Evolutionary conservation across 345 rosid genomes (phyloP).

Genomic region (Lumnitzera littorea): DNA sequence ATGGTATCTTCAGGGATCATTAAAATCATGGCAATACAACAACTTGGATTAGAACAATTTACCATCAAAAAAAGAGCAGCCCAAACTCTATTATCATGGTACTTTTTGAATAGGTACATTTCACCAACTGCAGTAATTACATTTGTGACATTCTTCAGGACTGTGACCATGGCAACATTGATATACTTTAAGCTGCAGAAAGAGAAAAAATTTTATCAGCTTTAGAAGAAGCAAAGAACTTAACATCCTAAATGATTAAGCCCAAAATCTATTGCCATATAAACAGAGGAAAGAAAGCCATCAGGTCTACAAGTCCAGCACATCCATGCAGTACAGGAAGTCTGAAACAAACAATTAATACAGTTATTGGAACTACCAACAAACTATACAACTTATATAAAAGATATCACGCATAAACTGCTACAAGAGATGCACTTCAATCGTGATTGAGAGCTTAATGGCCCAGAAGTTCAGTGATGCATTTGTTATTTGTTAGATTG

Average conservation of each 20-base stretch:
- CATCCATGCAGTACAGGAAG: too few species aligned
- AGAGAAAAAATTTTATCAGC: constrained; percentile 4
- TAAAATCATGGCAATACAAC: too few species aligned
- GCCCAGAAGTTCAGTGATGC: too few species aligned
- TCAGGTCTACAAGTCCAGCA: too few species aligned
- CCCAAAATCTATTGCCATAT: too few species aligned
- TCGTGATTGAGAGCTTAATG: too few species aligned
- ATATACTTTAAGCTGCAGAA: constrained; percentile 84
- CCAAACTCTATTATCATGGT: constrained; percentile 94
- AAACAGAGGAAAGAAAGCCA: too few species aligned
- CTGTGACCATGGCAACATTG: constrained; percentile 99
- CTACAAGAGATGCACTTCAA: too few species aligned
- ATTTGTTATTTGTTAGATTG: too few species aligned
- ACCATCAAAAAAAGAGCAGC: constrained; percentile 96
- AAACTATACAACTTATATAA: background rate
- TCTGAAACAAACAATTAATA: too few species aligned
- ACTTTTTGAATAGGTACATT: constrained; percentile 89
- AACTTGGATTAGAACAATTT: constrained; percentile 11
- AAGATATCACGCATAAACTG: background rate
- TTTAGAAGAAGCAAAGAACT: background rate
- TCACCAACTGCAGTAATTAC: constrained; percentile 96
- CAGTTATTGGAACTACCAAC: background rate
- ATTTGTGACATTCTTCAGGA: constrained; percentile 94
- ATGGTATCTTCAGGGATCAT: too few species aligned
- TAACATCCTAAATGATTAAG: too few species aligned